phyloP scores from a whole-genome alignment of 2,329 filamentous ascomycete species.

The Diaporthe nobilis region DNA sequence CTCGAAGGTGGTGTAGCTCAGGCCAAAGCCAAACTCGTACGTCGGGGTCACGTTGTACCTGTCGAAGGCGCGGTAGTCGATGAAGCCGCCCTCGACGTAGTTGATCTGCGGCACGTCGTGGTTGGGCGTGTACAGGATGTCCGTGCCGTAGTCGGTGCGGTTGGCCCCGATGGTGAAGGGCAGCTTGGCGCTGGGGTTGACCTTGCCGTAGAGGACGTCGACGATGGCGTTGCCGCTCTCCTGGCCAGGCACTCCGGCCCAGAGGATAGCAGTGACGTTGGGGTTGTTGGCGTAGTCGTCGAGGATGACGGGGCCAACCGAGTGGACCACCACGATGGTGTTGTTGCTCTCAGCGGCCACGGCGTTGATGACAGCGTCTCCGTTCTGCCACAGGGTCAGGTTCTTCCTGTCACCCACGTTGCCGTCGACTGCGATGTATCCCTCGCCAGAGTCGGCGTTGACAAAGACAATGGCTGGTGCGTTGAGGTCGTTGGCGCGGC shows the following conservation, averaged over 20 bases:
- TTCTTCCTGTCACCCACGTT: constrained; percentile 85
- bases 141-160: constrained; percentile 79
- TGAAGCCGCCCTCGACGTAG: constrained; percentile 82
- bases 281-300: constrained; percentile 73
- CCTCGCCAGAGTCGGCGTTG: constrained; percentile 86
- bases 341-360: constrained; percentile 74
- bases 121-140: constrained; percentile 69
- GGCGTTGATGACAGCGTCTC: constrained; percentile 78
- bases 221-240: constrained; percentile 64
- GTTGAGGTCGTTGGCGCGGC: constrained; percentile 65
- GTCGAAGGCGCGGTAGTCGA: constrained; percentile 84
- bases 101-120: constrained; percentile 72
- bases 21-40: constrained; percentile 84
- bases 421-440: constrained; percentile 71
- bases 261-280: constrained; percentile 69
- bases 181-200: constrained; percentile 75
- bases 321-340: constrained; percentile 68
- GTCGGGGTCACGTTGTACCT: constrained; percentile 71
- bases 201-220: constrained; percentile 63
- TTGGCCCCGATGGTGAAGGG: constrained; percentile 86
- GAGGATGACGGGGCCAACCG: constrained; percentile 71
- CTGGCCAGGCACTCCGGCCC: constrained; percentile 68
- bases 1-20: constrained; percentile 83
- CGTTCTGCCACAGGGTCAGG: constrained; percentile 80
- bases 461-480: constrained; percentile 88